Base-by-base conservation (phyloP, 2,329 filamentous ascomycete genomes). In the Colletotrichum zoysiae region DNA sequence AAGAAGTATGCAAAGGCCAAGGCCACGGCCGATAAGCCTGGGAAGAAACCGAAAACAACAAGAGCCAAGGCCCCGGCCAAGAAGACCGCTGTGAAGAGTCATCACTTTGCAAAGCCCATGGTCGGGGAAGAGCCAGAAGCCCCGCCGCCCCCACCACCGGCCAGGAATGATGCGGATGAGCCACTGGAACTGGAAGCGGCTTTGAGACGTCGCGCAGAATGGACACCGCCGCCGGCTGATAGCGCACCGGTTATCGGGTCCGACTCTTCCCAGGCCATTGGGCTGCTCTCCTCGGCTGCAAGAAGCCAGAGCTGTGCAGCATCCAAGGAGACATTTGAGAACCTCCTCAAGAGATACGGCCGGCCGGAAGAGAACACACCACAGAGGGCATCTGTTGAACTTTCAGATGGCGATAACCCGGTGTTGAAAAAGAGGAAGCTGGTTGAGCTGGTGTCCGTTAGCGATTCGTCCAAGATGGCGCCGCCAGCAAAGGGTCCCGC, bases 141-240 rank as follows among this genome's bases (percentile, higher is more conserved):
- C 6, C 44, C 20, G 44, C 44, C 44, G 2, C 50, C 56, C 11
- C 3, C 38, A 23, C 55, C 40, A 16, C 18, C 26, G 26, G 26
- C 46, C 23, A 59, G 71, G 50, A 23, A 73, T 9, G 26, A 55
- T 30, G n/a, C 23, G 20, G 65, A 78, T n/a, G 81, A 82, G 60
- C 77, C 82, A 0, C 75, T 84, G 3, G 76, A 79, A 26, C 70
- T 86, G 11, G 85, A 87, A 63, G 79, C 78, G 57, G 92, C 91
- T 9, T 78, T 87, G 35, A 83, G 82, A 57, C 85, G 92, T 71
- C 86, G 89, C 71, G 77, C 82, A 18, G 86, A 91, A 70, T 95
- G 92, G 93, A 95, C 93, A 1, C 92, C 92, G 2, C 87, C 89
- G 5, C 85, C 83, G 58, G 77, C 83, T 44, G 84, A 83, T 53